A percentile compares a stretch with the other conserved stretches of the same genome.
These are phyloP conservation scores for Amaranthus hypochondriacus DNA, from an alignment of 148 eudicot species.

Conservation along the genomic window DNA sequence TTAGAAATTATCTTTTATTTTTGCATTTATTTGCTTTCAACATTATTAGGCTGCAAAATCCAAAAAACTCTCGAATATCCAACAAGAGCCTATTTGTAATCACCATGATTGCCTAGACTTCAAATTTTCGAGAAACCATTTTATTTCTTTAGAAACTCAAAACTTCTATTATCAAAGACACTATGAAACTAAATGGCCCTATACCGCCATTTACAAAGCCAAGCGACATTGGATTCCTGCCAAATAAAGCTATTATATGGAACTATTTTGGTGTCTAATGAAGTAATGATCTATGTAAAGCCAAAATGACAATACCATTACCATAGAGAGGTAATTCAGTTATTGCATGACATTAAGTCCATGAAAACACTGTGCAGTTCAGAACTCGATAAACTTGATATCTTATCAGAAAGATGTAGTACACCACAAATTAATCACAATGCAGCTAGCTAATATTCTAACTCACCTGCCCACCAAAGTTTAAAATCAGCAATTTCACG, in stretches of 20 bases:
- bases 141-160: background rate
- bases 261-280: background rate
- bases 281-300: too few relatives aligned
- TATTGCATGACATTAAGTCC: background rate
- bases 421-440: background rate
- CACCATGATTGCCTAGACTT: background rate
- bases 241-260: background rate
- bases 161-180: background rate
- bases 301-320: background rate
- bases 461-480: conserved; percentile 95
- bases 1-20: too few relatives aligned
- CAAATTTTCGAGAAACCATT: background rate
- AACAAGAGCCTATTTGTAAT: background rate
- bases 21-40: too few relatives aligned
- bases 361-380: background rate
- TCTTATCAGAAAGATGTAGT: background rate
- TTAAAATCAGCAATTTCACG: conserved; percentile 75
- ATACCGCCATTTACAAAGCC: background rate
- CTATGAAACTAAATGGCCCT: background rate
- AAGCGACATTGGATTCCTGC: background rate
- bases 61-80: too few relatives aligned
- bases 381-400: background rate
- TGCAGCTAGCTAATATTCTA: conserved; percentile 5
- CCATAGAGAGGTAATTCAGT: background rate
- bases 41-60: too few relatives aligned